Evolutionary conservation across 352 stramenopile species (phyloP), one percentile per base, ranked within the genome.

Genomic region (Globisporangium irregulare): DNA sequence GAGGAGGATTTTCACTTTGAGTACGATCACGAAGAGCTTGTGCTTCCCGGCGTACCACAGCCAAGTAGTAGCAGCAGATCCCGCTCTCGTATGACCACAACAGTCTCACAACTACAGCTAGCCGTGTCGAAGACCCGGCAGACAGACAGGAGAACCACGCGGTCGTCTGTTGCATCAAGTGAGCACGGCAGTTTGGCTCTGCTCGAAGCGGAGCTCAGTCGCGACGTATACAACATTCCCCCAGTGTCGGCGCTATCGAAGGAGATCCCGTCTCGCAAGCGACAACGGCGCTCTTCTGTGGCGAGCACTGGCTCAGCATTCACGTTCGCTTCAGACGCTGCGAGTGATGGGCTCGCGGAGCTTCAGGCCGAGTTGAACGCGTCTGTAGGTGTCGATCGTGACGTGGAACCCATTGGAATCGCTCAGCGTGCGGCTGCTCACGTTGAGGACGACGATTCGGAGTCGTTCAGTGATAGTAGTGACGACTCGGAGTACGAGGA

Each of bases 131-230:
- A 41, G 32, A 2, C 18, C 14, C 18, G 8, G 24, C 55, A 1
- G 14, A 60, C 3, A 60, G 7, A 2, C 29, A 51, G 34, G 22
- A 14, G 38, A 57, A 57, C 34, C 18, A 20, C n/a, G 2, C 25
- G 10, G 6, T 68, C 66, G 53, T 75, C 77, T 10, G 57, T 70
- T 32, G 78, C 76, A 2, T 74, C 73, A 5, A 74, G 58, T 7
- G 59, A 71, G 22, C 84, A 73, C 43, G 72, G 78, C 36, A 75
- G 71, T 5, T 70, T 89, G 8, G 74, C 74, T 25, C 70, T 85
- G 48, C 74, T 91, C 5, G 79, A 91, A 67, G 64, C 64, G n/a
- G 80, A 89, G 65, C 64, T 88, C 24, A 38, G 32, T 5, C 70
- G 43, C 12, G 68, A 68, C 36, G 20, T 71, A 8, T 27, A 38